These are phyloP conservation scores for Wickerhamiella australiensis DNA, from an alignment of 805 yeast species.

Conservation along the genomic window DNA sequence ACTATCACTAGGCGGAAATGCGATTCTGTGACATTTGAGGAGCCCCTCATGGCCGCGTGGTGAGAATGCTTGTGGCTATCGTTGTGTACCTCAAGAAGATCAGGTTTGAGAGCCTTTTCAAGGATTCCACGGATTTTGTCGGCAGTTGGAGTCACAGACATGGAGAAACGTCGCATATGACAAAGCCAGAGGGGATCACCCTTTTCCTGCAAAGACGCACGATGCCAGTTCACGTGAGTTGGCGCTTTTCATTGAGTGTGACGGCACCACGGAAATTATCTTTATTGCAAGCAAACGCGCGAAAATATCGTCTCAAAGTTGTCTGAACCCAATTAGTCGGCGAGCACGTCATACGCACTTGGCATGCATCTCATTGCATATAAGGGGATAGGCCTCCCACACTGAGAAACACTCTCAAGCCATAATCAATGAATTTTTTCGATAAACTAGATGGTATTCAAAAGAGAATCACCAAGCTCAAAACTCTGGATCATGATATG, in stretches of 20 bases:
- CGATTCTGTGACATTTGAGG: constrained; percentile 59
- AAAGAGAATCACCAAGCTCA: constrained; percentile 4
- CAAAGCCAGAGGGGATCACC: neutral
- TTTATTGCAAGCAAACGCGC: too few relatives aligned
- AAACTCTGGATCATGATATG: constrained; percentile 5
- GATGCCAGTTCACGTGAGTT: constrained; percentile 6
- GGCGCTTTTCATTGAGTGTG: neutral
- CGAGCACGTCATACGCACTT: constrained; percentile 1
- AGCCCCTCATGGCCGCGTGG: constrained; percentile 70
- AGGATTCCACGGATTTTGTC: constrained; percentile 37
- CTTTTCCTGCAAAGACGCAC: neutral
- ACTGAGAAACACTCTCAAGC: too few relatives aligned
- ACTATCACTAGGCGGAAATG: constrained; percentile 70
- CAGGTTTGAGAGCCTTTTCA: constrained; percentile 34
- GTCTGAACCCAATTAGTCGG: neutral
- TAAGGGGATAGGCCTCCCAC: neutral
- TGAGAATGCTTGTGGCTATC: constrained; percentile 84
- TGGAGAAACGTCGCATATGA: constrained; percentile 11
- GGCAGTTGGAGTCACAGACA: constrained; percentile 35
- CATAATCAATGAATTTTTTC: constrained; percentile 2
- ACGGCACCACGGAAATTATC: neutral
- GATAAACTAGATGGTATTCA: neutral
- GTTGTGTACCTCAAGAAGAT: constrained; percentile 43
- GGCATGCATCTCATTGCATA: neutral
- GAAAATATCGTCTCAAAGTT: too few relatives aligned